Conservation (phyloP, 495 filamentous ascomycete genomes). For the Penicillium ucsense region DNA sequence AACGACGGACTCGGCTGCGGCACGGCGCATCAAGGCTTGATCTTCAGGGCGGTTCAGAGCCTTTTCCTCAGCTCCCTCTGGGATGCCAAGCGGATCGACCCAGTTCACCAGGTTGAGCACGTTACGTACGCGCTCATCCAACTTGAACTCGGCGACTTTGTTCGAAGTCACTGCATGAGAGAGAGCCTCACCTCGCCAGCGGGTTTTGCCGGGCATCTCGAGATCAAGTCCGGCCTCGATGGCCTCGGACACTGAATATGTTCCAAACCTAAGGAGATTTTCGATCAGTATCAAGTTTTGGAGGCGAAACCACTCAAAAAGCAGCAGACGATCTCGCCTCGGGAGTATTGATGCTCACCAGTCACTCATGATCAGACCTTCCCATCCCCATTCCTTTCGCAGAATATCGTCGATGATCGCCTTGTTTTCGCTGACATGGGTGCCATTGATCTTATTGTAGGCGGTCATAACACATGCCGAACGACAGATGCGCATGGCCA, state of each 20-base stretch:
- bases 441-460: constrained; percentile 68
- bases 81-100: constrained; percentile 49
- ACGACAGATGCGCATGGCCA: constrained; percentile 54
- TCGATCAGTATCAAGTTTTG: background rate
- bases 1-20: constrained; percentile 58
- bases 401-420: constrained; percentile 53
- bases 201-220: constrained; percentile 62
- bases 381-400: constrained; percentile 60
- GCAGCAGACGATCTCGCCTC: no score
- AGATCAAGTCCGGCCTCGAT: constrained; percentile 57
- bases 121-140: constrained; percentile 52
- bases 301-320: no score
- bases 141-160: constrained; percentile 35
- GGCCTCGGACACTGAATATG: constrained; percentile 51
- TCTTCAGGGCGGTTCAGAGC: constrained; percentile 51
- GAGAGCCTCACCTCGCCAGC: constrained; percentile 51
- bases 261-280: constrained; percentile 35
- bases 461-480: constrained; percentile 64
- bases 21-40: constrained; percentile 46
- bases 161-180: constrained; percentile 47
- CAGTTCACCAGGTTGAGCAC: constrained; percentile 54
- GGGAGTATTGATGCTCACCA: constrained; percentile 41
- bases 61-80: constrained; percentile 45
- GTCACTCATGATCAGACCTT: constrained; percentile 61
- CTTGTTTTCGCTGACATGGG: constrained; percentile 55